phyloP scores from a whole-genome alignment of 192 early-diverging fungal species.

The Coemansia sp. region DNA sequence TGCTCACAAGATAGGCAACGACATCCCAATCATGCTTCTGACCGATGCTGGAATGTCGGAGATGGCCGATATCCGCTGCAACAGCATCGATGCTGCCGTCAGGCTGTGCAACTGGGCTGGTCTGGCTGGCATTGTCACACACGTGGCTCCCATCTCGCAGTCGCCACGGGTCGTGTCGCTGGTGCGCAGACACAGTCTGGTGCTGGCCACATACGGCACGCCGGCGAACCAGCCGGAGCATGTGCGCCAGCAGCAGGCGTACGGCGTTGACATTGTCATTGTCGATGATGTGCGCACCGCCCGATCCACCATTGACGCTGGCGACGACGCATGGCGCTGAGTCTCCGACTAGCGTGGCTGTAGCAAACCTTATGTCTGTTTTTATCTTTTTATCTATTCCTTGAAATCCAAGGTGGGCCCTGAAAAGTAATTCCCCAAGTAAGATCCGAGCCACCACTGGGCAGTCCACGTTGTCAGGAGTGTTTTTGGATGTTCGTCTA shows the following conservation, averaged over 20 bases:
- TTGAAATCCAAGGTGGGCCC: not conserved
- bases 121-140: constrained; percentile 79
- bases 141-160: constrained; percentile 70
- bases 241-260: constrained; percentile 69
- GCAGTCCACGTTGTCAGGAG: too few species aligned
- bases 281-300: constrained; percentile 66
- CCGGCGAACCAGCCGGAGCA: constrained; percentile 74
- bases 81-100: constrained; percentile 77
- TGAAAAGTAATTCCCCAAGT: not conserved
- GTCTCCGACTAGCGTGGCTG: not conserved
- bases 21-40: constrained; percentile 88
- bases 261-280: constrained; percentile 87
- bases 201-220: constrained; percentile 82
- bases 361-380: not conserved
- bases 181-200: constrained; percentile 70
- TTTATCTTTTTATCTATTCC: not conserved
- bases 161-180: constrained; percentile 69
- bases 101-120: constrained; percentile 71
- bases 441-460: too few species aligned
- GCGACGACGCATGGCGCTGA: constrained; percentile 6
- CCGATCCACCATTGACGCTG: constrained; percentile 30
- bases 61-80: constrained; percentile 78
- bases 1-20: constrained; percentile 79
- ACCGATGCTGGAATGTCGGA: constrained; percentile 76
- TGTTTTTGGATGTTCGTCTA: too few species aligned